Evolutionary conservation across 2,329 filamentous ascomycete species (phyloP).

Genomic region (Aspergillus sp.): DNA sequence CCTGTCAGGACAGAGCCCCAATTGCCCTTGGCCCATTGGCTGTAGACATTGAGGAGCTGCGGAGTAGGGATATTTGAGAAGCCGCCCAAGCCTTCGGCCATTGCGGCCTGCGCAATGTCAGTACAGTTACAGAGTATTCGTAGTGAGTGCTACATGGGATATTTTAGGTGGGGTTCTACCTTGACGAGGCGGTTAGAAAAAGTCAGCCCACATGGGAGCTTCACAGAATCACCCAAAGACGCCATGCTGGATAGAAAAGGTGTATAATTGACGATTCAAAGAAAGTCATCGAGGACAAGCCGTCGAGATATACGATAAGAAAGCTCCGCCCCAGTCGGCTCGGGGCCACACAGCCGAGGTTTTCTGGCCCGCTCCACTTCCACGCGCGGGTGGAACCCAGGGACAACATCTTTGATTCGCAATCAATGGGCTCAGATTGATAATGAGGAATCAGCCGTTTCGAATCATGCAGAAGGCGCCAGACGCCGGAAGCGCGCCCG

Average conservation of each 20-base stretch:
- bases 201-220: conserved; percentile 55
- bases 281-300: not conserved
- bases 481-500: not conserved
- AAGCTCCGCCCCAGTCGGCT: not conserved
- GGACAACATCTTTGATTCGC: not conserved
- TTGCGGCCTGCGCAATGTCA: conserved; percentile 40
- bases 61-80: conserved; percentile 46
- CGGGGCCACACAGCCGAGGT: conserved; percentile 1
- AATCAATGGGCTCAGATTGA: not conserved
- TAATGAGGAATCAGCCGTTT: not conserved
- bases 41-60: conserved; percentile 49
- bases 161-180: conserved; percentile 16
- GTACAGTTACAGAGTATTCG: not conserved
- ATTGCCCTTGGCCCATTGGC: conserved; percentile 48
- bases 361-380: not conserved
- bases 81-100: conserved; percentile 47
- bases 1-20: conserved; percentile 48
- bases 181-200: conserved; percentile 57
- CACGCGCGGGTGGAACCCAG: not conserved
- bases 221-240: conserved; percentile 44
- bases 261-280: not conserved
- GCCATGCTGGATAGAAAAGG: conserved; percentile 12
- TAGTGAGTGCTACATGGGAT: not conserved
- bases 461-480: not conserved
- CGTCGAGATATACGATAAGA: not conserved